phyloP scores from a whole-genome alignment of 169 alveolate species.

The Amoebophrya sp. region DNA sequence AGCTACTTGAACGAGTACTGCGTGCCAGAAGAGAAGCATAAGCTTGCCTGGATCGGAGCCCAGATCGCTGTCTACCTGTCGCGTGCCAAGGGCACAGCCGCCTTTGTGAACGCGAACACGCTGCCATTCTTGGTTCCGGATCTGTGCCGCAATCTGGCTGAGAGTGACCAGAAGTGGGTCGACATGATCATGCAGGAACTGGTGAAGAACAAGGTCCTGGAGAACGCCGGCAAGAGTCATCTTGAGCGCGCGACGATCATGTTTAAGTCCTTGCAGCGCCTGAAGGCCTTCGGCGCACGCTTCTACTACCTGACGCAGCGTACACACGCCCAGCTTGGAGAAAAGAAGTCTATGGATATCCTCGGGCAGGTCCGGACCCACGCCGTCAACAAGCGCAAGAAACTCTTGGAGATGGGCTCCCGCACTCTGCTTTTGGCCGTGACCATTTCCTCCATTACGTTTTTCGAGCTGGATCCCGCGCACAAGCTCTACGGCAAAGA shows the following conservation, averaged over 20 bases:
- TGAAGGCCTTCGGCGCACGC: not conserved
- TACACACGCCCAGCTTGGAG: not conserved
- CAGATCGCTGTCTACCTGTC: constrained; percentile 11
- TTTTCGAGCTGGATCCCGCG: not conserved
- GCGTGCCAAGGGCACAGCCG: not conserved
- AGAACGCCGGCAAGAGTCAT: not conserved
- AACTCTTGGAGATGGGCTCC: not conserved
- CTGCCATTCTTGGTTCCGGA: not conserved
- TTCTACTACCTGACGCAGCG: not conserved
- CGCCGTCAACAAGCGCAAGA: not conserved
- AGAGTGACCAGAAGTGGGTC: not conserved
- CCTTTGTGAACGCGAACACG: constrained; percentile 1
- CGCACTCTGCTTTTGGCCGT: not conserved
- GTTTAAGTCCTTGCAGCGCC: not conserved
- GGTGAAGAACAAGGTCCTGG: not conserved
- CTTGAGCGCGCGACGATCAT: not conserved
- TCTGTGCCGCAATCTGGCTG: too few species aligned
- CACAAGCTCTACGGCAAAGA: not conserved
- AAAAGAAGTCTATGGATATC: not conserved
- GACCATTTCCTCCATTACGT: not conserved
- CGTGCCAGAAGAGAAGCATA: not conserved
- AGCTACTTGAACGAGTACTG: not conserved
- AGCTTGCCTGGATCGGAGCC: not conserved
- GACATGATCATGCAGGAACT: not conserved
- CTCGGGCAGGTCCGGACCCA: not conserved